These are phyloP conservation scores for Mycosarcoma maydis DNA, from an alignment of 1,284 basidiomycete genomes.

Conservation along the genomic window DNA sequence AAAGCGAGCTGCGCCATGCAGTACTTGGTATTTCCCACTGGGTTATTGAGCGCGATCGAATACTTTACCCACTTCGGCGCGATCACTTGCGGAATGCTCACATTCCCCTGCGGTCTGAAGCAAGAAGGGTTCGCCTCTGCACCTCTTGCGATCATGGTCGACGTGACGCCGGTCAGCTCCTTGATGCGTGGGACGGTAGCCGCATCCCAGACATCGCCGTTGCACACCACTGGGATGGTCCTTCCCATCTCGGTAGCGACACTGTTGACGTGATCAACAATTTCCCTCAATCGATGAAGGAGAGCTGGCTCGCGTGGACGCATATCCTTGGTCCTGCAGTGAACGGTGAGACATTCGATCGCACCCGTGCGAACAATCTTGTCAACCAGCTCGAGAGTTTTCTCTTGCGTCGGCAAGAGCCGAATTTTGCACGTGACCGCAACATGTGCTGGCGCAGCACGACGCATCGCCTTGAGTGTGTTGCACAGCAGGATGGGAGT, in stretches of 20 bases:
- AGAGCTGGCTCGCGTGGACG: constrained; percentile 82
- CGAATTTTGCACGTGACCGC: constrained; percentile 78
- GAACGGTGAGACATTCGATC: constrained; percentile 88
- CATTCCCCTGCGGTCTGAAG: constrained; percentile 72
- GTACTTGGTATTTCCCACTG: constrained; percentile 90
- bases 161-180: constrained; percentile 76
- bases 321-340: constrained; percentile 95
- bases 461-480: constrained; percentile 70
- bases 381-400: constrained; percentile 85
- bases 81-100: constrained; percentile 53
- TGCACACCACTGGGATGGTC: constrained; percentile 85
- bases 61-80: constrained; percentile 61
- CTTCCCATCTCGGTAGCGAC: constrained; percentile 70
- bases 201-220: constrained; percentile 87
- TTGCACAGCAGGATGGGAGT: constrained; percentile 87
- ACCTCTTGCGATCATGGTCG: constrained; percentile 93
- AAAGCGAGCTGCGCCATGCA: constrained; percentile 72
- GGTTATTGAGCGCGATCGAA: constrained; percentile 71
- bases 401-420: constrained; percentile 83
- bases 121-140: constrained; percentile 92
- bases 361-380: constrained; percentile 83
- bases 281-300: constrained; percentile 80
- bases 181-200: constrained; percentile 81
- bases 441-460: constrained; percentile 71
- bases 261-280: constrained; percentile 80